Evolutionary conservation across 2,329 filamentous ascomycete genomes (phyloP), one percentile per base, ranked within the genome.

Genomic region (Colletotrichum acutatum): DNA sequence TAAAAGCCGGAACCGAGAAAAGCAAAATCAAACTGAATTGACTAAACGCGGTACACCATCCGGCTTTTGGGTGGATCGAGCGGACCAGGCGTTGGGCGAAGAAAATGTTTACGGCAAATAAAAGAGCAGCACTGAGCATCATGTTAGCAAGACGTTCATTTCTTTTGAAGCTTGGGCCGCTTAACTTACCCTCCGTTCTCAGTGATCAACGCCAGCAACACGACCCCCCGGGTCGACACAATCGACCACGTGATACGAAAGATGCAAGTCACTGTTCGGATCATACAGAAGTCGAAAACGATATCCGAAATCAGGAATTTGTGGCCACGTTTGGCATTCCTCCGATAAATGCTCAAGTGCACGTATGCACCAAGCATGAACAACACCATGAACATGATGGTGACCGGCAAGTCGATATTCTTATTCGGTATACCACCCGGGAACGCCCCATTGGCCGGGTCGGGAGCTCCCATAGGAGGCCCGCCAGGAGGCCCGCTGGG

Each of bases 81-180:
- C 83, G 82, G 3, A 84, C 74, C 30, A 84, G 77, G 54, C 83
- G 82, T 71, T 83, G 82, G 2, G 80, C 79, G 67, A 84, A 82
- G 72, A 84, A 78, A 22, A 84, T 78, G 74, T 84, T 84, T 72
- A 83, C 75, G 34, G 82, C 74, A 60, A 83, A 84, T 22, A 83
- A 37, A 14, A 83, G 66, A 6, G 81, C 76, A 11, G 81, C 79
- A 26, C 83, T 80, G 12, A 5, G 19, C 14, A 11, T 7, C 14
- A 9, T 63, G 28, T 24, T n/a, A 58, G 30, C 4, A 19, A 4
- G 22, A 49, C n/a, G 24, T 53, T 14, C 42, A 30, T n/a, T 22
- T 14, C 9, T 14, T 22, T 5, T 4, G 46, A 22, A 12, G 16
- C 16, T 46, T 4, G 6, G 19, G 5, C 2, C 14, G 2, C 12